Percentiles rank a stretch among this genome's conserved stretches.
phyloP scores from a whole-genome alignment of 129 eudicot genomes.

The Escallonia rubra region DNA sequence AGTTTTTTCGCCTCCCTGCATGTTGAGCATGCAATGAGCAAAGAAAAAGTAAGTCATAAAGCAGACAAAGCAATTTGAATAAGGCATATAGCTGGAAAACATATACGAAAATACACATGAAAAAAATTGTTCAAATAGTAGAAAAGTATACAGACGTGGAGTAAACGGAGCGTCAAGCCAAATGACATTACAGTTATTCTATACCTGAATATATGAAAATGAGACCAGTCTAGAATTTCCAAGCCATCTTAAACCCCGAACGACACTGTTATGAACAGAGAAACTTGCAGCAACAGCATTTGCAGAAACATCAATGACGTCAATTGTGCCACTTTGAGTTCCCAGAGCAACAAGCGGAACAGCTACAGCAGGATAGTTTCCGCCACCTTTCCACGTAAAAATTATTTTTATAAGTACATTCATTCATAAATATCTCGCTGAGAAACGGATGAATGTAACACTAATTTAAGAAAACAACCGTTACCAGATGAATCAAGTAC shows the following conservation, averaged over 20 bases:
- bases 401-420: neutral
- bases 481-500: constrained; percentile 14
- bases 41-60: neutral
- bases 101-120: neutral
- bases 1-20: constrained; percentile 72
- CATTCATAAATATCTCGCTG: neutral
- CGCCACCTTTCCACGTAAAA: constrained; percentile 67
- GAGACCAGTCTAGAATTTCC: constrained; percentile 94
- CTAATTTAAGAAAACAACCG: neutral
- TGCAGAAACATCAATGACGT: constrained; percentile 81
- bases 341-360: constrained; percentile 96
- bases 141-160: neutral
- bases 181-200: constrained; percentile 6
- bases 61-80: neutral
- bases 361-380: constrained; percentile 88
- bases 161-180: neutral
- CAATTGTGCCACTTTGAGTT: constrained; percentile 84
- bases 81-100: neutral
- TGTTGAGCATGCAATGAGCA: constrained; percentile 3
- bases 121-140: constrained; percentile 4
- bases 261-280: constrained; percentile 62
- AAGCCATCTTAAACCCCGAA: constrained; percentile 96
- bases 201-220: constrained; percentile 79
- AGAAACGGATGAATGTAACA: neutral
- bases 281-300: constrained; percentile 88